Base-by-base conservation (phyloP, 1,284 basidiomycete species). In the Garcileccinum viscosum region DNA sequence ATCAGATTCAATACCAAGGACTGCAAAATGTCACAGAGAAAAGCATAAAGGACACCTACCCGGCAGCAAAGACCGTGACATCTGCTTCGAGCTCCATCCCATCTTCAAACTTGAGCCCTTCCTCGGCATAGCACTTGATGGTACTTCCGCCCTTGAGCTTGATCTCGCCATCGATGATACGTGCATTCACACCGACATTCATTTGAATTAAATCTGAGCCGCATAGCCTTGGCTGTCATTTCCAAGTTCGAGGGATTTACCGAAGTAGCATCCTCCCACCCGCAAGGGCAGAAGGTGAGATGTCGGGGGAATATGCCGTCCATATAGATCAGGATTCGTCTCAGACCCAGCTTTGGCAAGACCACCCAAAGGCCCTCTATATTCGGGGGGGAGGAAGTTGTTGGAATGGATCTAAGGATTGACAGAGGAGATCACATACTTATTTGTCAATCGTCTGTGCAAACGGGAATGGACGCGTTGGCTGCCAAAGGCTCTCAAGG, bases 21-120 rank as follows among this genome's bases (percentile, higher is more conserved):
- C 14, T 32, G n/a, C n/a, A n/a, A 4, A 30, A 30, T 6, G 17
- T 56, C 22, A 17, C 7, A n/a, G n/a, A 1, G 37, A 2, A 6
- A 15, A 15, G 6, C 11, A 27, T 35, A 58, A 32, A 40, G 60
- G n/a, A n/a, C 8, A 27, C 68, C 50, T 67, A 86, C 69, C 83
- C 83, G 0, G 85, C 85, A 0, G 86, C 82, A 61, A 86, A 85
- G 38, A 88, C 71, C 24, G 87, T 80, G 27, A 86, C 69, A 70
- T 88, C 86, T 42, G 82, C 86, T 27, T 82, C 72, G n/a, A 86
- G 75, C 50, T 80, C 79, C 1, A 80, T 81, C 15, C 85, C 85
- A 65, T 87, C 85, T 38, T 72, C 80, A 66, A 88, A 83, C 60
- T 73, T 74, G 64, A 87, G 76, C 5, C 80, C 81, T 8, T 70